Base-by-base conservation (phyloP, 305 asterid genomes). In the Rubia balearica region DNA sequence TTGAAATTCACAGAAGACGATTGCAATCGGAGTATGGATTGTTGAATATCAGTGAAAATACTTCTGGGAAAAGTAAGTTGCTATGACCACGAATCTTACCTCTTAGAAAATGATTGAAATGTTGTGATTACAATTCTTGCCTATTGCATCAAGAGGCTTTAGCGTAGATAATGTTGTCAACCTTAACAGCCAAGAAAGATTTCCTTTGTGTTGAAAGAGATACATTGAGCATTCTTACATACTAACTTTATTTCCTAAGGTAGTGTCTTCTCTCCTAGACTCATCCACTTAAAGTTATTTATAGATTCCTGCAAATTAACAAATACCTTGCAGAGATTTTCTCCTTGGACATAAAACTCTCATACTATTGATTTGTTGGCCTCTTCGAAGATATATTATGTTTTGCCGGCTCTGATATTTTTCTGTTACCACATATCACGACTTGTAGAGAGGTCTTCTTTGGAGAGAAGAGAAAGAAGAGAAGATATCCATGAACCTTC, bases 1-100 rank as follows among this genome's bases (percentile, higher is more conserved):
- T 92, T 73, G 89, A 88, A 75, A 77, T 69, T 36, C 96, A 82
- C 77, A 81, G 89, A 71, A 83, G 81, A 77, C 83, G 76, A 66
- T 85, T 92, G 75, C 87, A 77, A 73, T 85, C 86, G 69, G 96
- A 87, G 74, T 92, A 83, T 77, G 97, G 96, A 62, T 76, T 92
- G 45, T 74, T 83, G 70, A 80, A 81, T 80, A 77, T 79, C 72
- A 81, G 76, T 65, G 87, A 91, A 72, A 93, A 82, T 77, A 76
- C 81, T 81, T 80, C 93, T 43, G 84, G 83, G 69, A 85, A 78
- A 83, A 81, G 98, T 92, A 79, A 85, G 94, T 63, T 63, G 45
- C 59, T 24, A 27, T 70, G 53, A 46, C 40, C 16, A 27, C 6
- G 5, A 5, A 14, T 19, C 11, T 63, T 12, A 11, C 22, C 45